Evolutionary conservation across 2,329 filamentous ascomycete genomes (phyloP), one percentile per base, ranked within the genome.

Genomic region (Penicillium glabrum): DNA sequence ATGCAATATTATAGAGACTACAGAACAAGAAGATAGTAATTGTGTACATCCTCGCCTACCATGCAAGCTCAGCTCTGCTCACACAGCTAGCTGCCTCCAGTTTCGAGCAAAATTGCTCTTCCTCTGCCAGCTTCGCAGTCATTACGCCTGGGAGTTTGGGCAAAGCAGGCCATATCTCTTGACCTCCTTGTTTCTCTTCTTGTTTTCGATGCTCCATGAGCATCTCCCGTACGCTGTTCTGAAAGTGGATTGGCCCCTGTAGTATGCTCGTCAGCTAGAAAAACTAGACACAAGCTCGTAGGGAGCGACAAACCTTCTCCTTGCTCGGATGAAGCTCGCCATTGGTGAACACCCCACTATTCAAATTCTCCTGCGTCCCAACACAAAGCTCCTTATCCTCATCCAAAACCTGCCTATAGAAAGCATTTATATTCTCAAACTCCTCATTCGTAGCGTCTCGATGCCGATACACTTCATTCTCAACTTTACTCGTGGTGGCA

Each of bases 391-490:
- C 76, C 64, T 86, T 86, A 72, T 88, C 86, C 68, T 88, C 85
- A 1, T 79, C 79, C 77, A 87, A 82, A 67, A 88, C 80, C 46
- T 83, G 82, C 71, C 84, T 84, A 74, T 86, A 88, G 61, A 86
- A 83, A 46, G 79, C 72, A 68, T 79, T 81, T 69, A 87, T 83
- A 54, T 78, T 70, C 6, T 78, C 72, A 63, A 87, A 87, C 56
- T 85, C 80, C 29, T 82, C 81, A 27, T 86, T 80, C 3, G 77
- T 78, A 1, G 83, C 80, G 65, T 82, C 72, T 66, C 81, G 83
- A 76, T 87, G 83, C 53, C 84, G 80, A 74, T 80, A 88, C 27
- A 87, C 83, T 67, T 88, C 83, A 67, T 87, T 86, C 61, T 79
- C 78, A 77, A 87, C 86, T 37, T 75, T 76, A 7, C 79, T 81